These are phyloP conservation scores for Aspergillus hancockii DNA, from an alignment of 495 filamentous ascomycete genomes.

Conservation along the genomic window DNA sequence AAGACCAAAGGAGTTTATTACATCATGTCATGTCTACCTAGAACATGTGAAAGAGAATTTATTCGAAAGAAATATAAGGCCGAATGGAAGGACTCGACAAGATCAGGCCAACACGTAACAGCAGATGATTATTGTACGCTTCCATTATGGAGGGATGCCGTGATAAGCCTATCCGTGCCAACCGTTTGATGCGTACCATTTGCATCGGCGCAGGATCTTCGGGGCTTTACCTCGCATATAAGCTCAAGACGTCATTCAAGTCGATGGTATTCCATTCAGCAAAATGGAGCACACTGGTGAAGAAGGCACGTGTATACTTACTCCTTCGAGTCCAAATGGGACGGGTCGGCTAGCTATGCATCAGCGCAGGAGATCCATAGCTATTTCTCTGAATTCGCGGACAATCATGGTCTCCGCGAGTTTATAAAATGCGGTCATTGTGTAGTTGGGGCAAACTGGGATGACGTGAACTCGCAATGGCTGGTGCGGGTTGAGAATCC, in stretches of 20 bases:
- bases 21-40: too few species aligned
- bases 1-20: too few species aligned
- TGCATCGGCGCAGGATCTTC: conserved; percentile 11
- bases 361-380: conserved; percentile 48
- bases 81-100: too few species aligned
- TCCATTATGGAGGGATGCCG: neutral
- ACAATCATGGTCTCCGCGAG: conserved; percentile 27
- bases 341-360: conserved; percentile 54
- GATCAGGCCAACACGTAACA: too few species aligned
- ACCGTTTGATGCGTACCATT: conserved; percentile 4
- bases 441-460: conserved; percentile 31
- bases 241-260: conserved; percentile 18
- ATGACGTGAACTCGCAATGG: conserved; percentile 37
- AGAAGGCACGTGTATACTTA: conserved; percentile 32
- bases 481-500: conserved; percentile 37
- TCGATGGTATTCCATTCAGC: too few species aligned
- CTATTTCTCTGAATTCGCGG: conserved; percentile 43
- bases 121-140: neutral
- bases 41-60: too few species aligned
- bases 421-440: conserved; percentile 27
- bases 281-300: too few species aligned
- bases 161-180: conserved; percentile 8
- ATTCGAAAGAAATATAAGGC: too few species aligned
- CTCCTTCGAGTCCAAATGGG: conserved; percentile 41
- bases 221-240: conserved; percentile 11